Base-by-base conservation (phyloP, 768 basidiomycete species). In the Amanita exitialis region DNA sequence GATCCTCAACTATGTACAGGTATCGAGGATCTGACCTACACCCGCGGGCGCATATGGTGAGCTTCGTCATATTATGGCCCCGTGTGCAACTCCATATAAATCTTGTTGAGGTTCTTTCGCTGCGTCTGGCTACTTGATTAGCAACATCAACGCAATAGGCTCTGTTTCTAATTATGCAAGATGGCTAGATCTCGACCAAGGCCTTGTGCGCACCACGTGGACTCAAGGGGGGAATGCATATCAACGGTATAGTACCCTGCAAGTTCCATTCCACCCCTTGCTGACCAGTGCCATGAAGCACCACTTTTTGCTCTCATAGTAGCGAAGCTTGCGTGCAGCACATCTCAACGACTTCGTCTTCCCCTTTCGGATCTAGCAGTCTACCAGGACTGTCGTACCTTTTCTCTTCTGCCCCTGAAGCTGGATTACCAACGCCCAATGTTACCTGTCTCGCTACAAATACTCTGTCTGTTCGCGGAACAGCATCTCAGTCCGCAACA, bases 171-270 rank as follows among this genome's bases (percentile, higher is more conserved):
- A 76, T 54, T 87, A 82, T 58, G 69, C 62, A 21, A 75, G 86
- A 21, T 87, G 81, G 78, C 69, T 89, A 28, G 84, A 89, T 54
- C 66, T 89, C 27, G 84, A 88, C 53, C 64, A 76, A 53, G 83
- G 72, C 2, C 63, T 83, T 30, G 70, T 76, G 6, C 70, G 74
- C 27, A 79, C 83, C 0, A 67, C 67, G 1, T 88, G 86, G 86
- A 73, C 73, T 1, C 78, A 83, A 58, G 68, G 62, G 23, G 69
- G 69, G 20, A 61, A 59, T 6, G 64, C 66, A 12, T 78, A 78
- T 42, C 62, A 67, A 47, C 73, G 86, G 84, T 82, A 58, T 43
- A 61, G 52, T 20, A 16, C n/a, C 4, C 18, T 1, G 18, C n/a
- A 23, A 3, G 35, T 38, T 8, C 23, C 36, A 4, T 28, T 38